These are phyloP conservation scores for Microascus cirrosus DNA, from an alignment of 2,329 filamentous ascomycete genomes.

Conservation along the genomic window DNA sequence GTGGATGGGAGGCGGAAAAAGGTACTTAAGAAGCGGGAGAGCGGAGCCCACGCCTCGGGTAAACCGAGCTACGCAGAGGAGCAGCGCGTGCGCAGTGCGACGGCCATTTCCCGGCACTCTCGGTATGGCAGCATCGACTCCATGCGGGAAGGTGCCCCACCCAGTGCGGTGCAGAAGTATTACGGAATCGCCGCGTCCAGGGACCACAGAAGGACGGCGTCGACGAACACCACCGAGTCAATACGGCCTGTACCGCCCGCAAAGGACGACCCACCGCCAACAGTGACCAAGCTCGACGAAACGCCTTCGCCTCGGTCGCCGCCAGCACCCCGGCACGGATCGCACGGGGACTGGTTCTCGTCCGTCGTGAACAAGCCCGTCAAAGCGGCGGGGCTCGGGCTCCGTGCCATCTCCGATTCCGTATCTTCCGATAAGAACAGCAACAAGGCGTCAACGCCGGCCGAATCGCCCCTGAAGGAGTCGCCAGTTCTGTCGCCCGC, in stretches of 20 bases:
- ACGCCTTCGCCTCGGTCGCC: conserved; percentile 31
- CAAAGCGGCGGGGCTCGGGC: conserved; percentile 49
- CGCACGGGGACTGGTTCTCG: conserved; percentile 45
- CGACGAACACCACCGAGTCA: conserved; percentile 45
- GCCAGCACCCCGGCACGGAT: conserved; percentile 27
- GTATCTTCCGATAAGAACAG: conserved; percentile 28
- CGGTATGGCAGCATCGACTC: conserved; percentile 73
- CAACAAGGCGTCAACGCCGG: conserved; percentile 4
- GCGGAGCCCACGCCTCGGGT: conserved; percentile 45
- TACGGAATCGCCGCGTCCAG: conserved; percentile 39
- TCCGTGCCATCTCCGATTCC: conserved; percentile 71
- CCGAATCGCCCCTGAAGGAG: conserved; percentile 37
- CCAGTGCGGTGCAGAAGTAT: conserved; percentile 58
- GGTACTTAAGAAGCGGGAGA: conserved; percentile 69
- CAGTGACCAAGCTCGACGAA: conserved; percentile 50
- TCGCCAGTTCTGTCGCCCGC: conserved; percentile 52
- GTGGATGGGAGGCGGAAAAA: conserved; percentile 66
- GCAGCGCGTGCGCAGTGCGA: conserved; percentile 53
- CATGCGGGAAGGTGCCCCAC: conserved; percentile 43
- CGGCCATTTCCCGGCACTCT: conserved; percentile 60
- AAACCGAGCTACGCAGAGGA: conserved; percentile 72
- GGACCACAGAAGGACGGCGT: conserved; percentile 47
- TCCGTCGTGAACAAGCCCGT: conserved; percentile 36
- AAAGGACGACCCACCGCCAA: conserved; percentile 43
- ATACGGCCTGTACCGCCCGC: conserved; percentile 36